phyloP scores from a whole-genome alignment of 805 yeast genomes.

The Debaryomyces hansenii region DNA sequence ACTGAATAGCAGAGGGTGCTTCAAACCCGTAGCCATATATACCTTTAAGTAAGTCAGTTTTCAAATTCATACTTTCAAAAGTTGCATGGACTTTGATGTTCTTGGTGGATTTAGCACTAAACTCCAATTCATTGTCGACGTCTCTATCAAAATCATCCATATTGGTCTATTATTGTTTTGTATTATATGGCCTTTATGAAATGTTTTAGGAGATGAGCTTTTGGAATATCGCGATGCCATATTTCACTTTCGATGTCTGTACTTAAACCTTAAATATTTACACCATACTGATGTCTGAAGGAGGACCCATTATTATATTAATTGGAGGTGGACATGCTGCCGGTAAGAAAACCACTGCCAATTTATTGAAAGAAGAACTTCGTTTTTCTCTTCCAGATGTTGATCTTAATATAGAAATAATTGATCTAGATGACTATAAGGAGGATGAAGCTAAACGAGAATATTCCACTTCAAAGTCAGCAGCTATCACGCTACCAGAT shows the following conservation, averaged over 20 bases:
- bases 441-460: slow-evolving; percentile 15
- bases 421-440: slow-evolving; percentile 48
- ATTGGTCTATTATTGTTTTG: neutral
- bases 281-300: neutral
- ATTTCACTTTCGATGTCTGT: neutral
- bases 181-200: neutral
- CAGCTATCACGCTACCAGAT: slow-evolving; percentile 30
- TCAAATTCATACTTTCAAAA: slow-evolving; percentile 42
- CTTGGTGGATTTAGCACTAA: slow-evolving; percentile 43
- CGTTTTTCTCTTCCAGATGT: slow-evolving; percentile 8
- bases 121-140: slow-evolving; percentile 55
- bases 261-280: neutral
- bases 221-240: neutral
- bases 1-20: slow-evolving; percentile 95
- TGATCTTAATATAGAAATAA: slow-evolving; percentile 22
- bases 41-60: slow-evolving; percentile 45
- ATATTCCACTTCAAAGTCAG: slow-evolving; percentile 18
- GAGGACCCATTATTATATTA: slow-evolving; percentile 36
- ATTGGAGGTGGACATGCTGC: slow-evolving; percentile 66
- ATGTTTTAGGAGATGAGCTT: neutral
- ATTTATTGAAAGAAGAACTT: slow-evolving; percentile 32
- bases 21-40: slow-evolving; percentile 92
- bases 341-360: slow-evolving; percentile 47
- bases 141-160: slow-evolving; percentile 60
- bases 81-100: slow-evolving; percentile 54